Percentiles rank a stretch among this genome's conserved stretches.
Conservation (phyloP, 352 stramenopile species). For the Pythium grandisporangium region DNA sequence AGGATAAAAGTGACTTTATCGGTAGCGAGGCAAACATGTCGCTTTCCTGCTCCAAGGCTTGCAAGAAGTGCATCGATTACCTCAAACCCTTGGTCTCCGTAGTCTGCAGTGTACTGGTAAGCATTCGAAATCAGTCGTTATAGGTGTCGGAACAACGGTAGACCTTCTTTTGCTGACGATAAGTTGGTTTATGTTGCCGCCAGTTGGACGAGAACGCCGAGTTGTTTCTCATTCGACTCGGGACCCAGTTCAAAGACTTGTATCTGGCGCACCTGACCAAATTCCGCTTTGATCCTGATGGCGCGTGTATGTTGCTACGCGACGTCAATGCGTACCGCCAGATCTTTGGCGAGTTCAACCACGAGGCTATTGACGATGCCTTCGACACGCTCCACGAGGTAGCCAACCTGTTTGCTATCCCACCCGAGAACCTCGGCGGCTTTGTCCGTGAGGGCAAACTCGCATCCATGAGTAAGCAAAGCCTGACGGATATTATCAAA, state of each 20-base stretch:
- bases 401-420: slow-evolving; percentile 74
- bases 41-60: slow-evolving; percentile 58
- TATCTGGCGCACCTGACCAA: slow-evolving; percentile 70
- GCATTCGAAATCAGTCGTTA: too few species aligned
- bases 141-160: not conserved
- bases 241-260: slow-evolving; percentile 56
- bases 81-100: slow-evolving; percentile 46
- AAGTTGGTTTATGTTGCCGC: not conserved
- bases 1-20: slow-evolving; percentile 75
- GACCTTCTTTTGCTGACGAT: too few species aligned
- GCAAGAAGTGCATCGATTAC: slow-evolving; percentile 61
- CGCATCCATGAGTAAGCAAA: slow-evolving; percentile 45
- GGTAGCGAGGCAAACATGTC: slow-evolving; percentile 66
- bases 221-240: slow-evolving; percentile 43
- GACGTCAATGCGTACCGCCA: slow-evolving; percentile 69
- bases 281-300: slow-evolving; percentile 74
- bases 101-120: slow-evolving; percentile 45
- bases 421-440: slow-evolving; percentile 62
- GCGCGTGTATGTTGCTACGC: slow-evolving; percentile 70
- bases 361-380: slow-evolving; percentile 39
- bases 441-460: slow-evolving; percentile 72
- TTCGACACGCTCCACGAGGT: slow-evolving; percentile 79
- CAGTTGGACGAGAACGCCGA: slow-evolving; percentile 58
- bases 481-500: slow-evolving; percentile 56
- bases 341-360: slow-evolving; percentile 39